phyloP scores from a whole-genome alignment of 768 basidiomycete genomes.

The Podaxis sp. region DNA sequence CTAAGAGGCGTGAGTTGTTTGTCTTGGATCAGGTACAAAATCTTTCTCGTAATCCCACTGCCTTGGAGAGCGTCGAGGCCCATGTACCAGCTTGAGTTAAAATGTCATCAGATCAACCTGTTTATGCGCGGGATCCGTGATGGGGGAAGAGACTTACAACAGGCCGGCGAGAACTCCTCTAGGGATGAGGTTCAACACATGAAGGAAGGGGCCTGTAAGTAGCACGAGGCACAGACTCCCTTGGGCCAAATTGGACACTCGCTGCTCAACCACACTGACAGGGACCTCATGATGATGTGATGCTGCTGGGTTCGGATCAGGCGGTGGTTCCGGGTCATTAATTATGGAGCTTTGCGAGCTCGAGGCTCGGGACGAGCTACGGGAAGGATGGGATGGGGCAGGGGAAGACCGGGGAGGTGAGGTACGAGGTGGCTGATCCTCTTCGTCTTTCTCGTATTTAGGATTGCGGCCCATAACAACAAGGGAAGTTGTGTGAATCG shows the following conservation, averaged over 20 bases:
- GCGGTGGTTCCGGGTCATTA: constrained; percentile 15
- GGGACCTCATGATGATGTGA: constrained; percentile 47
- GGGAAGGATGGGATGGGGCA: background rate
- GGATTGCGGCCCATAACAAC: constrained; percentile 56
- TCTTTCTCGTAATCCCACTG: constrained; percentile 81
- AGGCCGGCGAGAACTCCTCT: constrained; percentile 82
- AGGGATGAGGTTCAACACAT: constrained; percentile 76
- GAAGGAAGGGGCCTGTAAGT: constrained; percentile 79
- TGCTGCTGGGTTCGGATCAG: constrained; percentile 20
- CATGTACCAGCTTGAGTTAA: constrained; percentile 77
- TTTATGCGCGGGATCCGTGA: background rate
- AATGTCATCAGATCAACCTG: background rate
- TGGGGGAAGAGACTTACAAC: constrained; percentile 54
- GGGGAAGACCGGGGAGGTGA: constrained; percentile 9
- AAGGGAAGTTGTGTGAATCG: constrained; percentile 87
- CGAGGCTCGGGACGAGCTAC: constrained; percentile 10
- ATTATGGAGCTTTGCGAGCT: constrained; percentile 5
- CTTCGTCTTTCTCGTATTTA: constrained; percentile 34
- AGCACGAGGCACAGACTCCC: constrained; percentile 77
- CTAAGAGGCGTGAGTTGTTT: constrained; percentile 51
- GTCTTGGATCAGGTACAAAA: constrained; percentile 80
- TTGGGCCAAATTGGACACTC: constrained; percentile 89
- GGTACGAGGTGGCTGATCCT: constrained; percentile 11
- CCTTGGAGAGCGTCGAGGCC: constrained; percentile 76
- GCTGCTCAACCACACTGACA: constrained; percentile 82